A percentile compares a stretch with the other conserved stretches of the same genome.
Conservation (phyloP, 1,284 basidiomycete species). For the Irpex sp. region DNA sequence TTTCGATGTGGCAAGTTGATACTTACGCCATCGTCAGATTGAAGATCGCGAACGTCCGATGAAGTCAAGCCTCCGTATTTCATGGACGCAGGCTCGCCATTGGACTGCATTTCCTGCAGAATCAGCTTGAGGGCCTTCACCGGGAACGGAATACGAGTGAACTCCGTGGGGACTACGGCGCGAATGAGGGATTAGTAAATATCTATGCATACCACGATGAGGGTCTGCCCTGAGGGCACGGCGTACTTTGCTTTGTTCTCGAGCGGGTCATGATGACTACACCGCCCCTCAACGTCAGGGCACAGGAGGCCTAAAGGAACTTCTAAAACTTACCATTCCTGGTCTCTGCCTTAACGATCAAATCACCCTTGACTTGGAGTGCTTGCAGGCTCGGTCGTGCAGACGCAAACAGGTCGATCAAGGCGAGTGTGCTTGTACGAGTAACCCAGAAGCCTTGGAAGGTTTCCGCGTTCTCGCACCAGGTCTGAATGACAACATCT, state of each 20-base stretch:
- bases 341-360: constrained; percentile 79
- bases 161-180: constrained; percentile 75
- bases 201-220: neutral
- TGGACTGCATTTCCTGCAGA: constrained; percentile 76
- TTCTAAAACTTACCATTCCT: constrained; percentile 61
- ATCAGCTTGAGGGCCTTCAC: constrained; percentile 91
- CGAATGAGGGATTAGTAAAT: neutral
- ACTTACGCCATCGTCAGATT: constrained; percentile 77
- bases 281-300: constrained; percentile 1
- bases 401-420: constrained; percentile 74
- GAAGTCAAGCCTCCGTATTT: constrained; percentile 33
- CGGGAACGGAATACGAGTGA: constrained; percentile 82
- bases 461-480: constrained; percentile 93
- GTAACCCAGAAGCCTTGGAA: constrained; percentile 95
- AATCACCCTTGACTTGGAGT: constrained; percentile 80
- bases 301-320: constrained; percentile 8
- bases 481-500: constrained; percentile 80
- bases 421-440: constrained; percentile 78
- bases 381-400: constrained; percentile 54
- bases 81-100: constrained; percentile 65
- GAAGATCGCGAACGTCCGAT: constrained; percentile 44
- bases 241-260: constrained; percentile 78
- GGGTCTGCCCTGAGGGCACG: constrained; percentile 11
- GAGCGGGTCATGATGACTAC: constrained; percentile 95
- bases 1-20: constrained; percentile 5